Evolutionary conservation across 345 rosid species (phyloP), one percentile per base, ranked within the genome.

Genomic region (Odontarrhena argentea): DNA sequence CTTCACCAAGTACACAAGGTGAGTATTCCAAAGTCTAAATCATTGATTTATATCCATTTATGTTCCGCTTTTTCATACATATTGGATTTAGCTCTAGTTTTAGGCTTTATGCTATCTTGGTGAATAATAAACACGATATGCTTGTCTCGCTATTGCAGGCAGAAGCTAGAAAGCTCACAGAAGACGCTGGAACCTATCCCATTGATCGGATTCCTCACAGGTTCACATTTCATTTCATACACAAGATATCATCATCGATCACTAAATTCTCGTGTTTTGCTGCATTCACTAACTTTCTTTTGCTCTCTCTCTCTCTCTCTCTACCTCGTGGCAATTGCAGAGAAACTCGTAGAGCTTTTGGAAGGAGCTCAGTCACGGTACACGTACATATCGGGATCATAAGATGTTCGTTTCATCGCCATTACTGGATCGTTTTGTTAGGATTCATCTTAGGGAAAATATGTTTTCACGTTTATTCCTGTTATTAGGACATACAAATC

Each of bases 371-470:
- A 91, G 71, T 80, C 96, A 32, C 87, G 96, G 55, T 91, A 87
- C 77, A 86, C 96, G 1, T 95, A 89, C 86, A 87, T 86, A 86
- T 91, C 98, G 1, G 97, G 97, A 63, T 91, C 99, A 1, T 91
- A 74, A 84, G 61, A 32, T 32, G 48, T 52, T 9, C 42, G 10
- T 35, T 37, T 44, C 8, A 26, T 55, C 26, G 28, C 44, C 64
- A 28, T 26, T 46, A 57, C 38, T 57, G 26, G 38, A 11, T 43
- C 18, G 24, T 14, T 15, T 65, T 42, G 36, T 35, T 54, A 12
- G 36, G 50, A 30, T 68, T 48, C 34, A 18, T 48, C 40, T 7
- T 53, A 70, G 37, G 63, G 55, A 43, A 34, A 28, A 32, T 4
- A 32, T 53, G 61, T 45, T 62, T 63, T 7, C 24, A 34, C 32